These are phyloP conservation scores for Cardamine occulta DNA, from an alignment of 345 rosid genomes.

Conservation along the genomic window DNA sequence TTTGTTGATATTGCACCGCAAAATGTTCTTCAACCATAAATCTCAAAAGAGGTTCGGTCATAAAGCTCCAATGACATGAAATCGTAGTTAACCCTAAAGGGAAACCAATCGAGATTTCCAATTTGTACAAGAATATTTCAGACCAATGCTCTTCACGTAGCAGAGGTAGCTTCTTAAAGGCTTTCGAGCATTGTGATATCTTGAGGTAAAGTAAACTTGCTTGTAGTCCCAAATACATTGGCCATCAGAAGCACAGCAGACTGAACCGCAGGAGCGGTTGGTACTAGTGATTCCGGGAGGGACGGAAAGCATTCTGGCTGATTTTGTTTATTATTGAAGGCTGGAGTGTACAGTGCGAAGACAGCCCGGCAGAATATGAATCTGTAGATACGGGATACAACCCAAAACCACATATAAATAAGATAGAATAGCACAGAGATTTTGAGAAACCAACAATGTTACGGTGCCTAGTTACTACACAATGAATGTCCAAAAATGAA, in stretches of 20 bases:
- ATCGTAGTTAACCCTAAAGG: slow-evolving; percentile 1
- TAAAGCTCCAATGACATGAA: slow-evolving; percentile 8
- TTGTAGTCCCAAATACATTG: slow-evolving; percentile 55
- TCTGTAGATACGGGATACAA: slow-evolving; percentile 48
- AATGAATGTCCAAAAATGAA: slow-evolving; percentile 17
- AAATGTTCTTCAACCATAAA: slow-evolving; percentile 24
- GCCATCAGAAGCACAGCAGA: slow-evolving; percentile 63
- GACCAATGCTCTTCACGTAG: slow-evolving; percentile 2
- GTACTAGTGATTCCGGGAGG: slow-evolving; percentile 61
- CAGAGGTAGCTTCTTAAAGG: slow-evolving; percentile 37
- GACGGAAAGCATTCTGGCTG: slow-evolving; percentile 76
- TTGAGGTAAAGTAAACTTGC: slow-evolving; percentile 61
- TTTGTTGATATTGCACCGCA: slow-evolving; percentile 6
- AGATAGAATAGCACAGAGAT: background rate
- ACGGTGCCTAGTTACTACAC: slow-evolving; percentile 18
- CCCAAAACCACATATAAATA: slow-evolving; percentile 4
- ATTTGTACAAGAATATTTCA: slow-evolving; percentile 21
- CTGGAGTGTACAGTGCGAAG: slow-evolving; percentile 56
- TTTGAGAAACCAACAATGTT: background rate
- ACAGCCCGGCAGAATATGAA: slow-evolving; percentile 80
- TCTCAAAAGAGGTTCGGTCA: slow-evolving; percentile 25
- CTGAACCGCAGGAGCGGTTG: slow-evolving; percentile 54
- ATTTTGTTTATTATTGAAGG: slow-evolving; percentile 61
- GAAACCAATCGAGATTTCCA: slow-evolving; percentile 31
- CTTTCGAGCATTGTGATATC: slow-evolving; percentile 39